These are phyloP conservation scores for Podosphaera xanthii DNA, from an alignment of 2,329 filamentous ascomycete genomes.

Conservation along the genomic window DNA sequence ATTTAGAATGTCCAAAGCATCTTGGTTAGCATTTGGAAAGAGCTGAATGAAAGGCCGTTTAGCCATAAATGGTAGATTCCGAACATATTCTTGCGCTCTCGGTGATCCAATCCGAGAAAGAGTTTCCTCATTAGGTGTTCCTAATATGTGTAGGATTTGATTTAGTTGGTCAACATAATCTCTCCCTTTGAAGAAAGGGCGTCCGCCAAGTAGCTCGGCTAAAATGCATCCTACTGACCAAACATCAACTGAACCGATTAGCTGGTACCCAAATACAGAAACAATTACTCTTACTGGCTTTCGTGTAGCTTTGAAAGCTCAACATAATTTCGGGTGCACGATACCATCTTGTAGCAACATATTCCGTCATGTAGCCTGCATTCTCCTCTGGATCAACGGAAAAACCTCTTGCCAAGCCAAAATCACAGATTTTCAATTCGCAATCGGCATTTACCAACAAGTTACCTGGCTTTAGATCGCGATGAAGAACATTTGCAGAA, in stretches of 20 bases:
- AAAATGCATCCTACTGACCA: constrained; percentile 98
- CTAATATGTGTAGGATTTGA: constrained; percentile 94
- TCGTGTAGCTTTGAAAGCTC: constrained; percentile 98
- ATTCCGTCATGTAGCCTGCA: constrained; percentile 98
- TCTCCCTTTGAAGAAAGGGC: constrained; percentile 96
- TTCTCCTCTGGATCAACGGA: constrained; percentile 95
- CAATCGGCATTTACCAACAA: constrained; percentile 96
- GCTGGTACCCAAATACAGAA: not conserved
- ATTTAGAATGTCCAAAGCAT: constrained; percentile 85
- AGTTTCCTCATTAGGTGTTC: constrained; percentile 89
- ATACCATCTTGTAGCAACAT: constrained; percentile 97
- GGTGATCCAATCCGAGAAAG: constrained; percentile 83
- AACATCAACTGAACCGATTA: constrained; percentile 54
- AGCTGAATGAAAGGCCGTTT: constrained; percentile 76
- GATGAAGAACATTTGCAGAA: constrained; percentile 90
- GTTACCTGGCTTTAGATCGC: constrained; percentile 93
- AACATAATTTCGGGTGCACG: constrained; percentile 97
- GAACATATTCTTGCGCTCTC: constrained; percentile 91
- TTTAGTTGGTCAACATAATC: constrained; percentile 99
- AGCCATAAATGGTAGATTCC: constrained; percentile 83
- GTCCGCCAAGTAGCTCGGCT: constrained; percentile 81
- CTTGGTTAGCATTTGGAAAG: constrained; percentile 87
- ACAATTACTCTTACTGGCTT: constrained; percentile 61
- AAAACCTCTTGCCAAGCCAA: constrained; percentile 87
- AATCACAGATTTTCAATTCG: constrained; percentile 97